phyloP scores from a whole-genome alignment of 768 basidiomycete genomes.

The Ramaria sp. region DNA sequence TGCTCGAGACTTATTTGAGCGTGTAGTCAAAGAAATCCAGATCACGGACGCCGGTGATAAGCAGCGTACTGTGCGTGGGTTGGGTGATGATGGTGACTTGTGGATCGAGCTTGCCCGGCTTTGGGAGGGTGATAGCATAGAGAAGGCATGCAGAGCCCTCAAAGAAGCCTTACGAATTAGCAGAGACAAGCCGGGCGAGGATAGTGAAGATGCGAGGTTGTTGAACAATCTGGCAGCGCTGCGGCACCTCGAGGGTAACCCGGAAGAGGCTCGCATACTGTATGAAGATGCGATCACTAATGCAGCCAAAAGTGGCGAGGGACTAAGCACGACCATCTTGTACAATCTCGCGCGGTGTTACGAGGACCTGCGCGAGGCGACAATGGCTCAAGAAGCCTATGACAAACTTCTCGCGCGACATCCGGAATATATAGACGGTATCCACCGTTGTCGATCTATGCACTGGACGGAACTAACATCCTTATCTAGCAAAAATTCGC shows the following conservation, averaged over 20 bases:
- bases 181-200: conserved; percentile 28
- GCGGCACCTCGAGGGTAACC: conserved; percentile 55
- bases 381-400: conserved; percentile 75
- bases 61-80: conserved; percentile 32
- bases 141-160: conserved; percentile 62
- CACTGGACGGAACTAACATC: background rate
- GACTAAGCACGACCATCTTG: conserved; percentile 68
- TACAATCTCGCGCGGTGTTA: conserved; percentile 91
- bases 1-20: conserved; percentile 77
- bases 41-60: conserved; percentile 41
- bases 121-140: conserved; percentile 76
- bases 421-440: conserved; percentile 94
- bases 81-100: conserved; percentile 76
- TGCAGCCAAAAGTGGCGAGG: conserved; percentile 47
- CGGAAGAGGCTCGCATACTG: conserved; percentile 43
- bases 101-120: conserved; percentile 83
- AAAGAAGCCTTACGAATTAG: conserved; percentile 63
- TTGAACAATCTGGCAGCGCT: conserved; percentile 76
- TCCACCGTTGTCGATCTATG: conserved; percentile 15
- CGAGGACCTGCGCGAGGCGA: conserved; percentile 70
- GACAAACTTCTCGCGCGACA: conserved; percentile 79
- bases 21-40: conserved; percentile 55
- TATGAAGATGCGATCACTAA: conserved; percentile 69
- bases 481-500: conserved; percentile 73
- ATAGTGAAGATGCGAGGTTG: conserved; percentile 50